Base-by-base conservation (phyloP, 1,284 basidiomycete genomes). In the Chalciporus sp. region DNA sequence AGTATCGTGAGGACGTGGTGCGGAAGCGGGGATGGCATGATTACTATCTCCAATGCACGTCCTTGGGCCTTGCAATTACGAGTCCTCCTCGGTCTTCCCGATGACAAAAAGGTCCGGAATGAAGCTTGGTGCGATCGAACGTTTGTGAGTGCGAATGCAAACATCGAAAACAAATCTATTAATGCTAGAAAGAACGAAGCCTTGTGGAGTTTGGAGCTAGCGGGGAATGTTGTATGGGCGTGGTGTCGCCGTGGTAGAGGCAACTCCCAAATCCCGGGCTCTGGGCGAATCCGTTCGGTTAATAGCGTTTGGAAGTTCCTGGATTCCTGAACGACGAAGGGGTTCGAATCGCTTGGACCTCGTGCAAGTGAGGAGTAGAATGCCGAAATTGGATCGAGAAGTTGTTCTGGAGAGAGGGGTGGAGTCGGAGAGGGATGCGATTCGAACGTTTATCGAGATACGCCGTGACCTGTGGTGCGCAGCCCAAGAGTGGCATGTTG, bases 301-400 rank as follows among this genome's bases (percentile, higher is more conserved):
- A n/a, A 39, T 8, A 7, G 16, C 17, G 37, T 16, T 17, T 17
- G n/a, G 5, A 19, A 4, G 17, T 39, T 59, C 48, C 37, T 40
- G 40, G 37, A 12, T 10, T 41, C 29, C 33, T 17, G 16, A 28
- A 37, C 42, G 33, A 45, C 20, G 35, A 19, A 48, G 48, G 8
- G 10, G 26, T 23, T 39, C 27, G 31, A 23, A 37, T 17, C 11
- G 51, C 26, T 39, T 17, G 35, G 35, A 5, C 35, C 11, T 17
- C 37, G 35, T 39, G 35, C 35, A 16, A 33, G 31, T 37, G 45
- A 14, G 19, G 14, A 58, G 35, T 27, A 47, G 54, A 42, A 35
- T 40, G n/a, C n/a, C 26, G 31, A 28, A 44, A 33, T 42, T 41
- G 43, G 33, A 42, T 19, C 17, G 7, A 10, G 39, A 17, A 44